These are phyloP conservation scores for Fusarium paranaense DNA, from an alignment of 2,329 filamentous ascomycete species.

Conservation along the genomic window DNA sequence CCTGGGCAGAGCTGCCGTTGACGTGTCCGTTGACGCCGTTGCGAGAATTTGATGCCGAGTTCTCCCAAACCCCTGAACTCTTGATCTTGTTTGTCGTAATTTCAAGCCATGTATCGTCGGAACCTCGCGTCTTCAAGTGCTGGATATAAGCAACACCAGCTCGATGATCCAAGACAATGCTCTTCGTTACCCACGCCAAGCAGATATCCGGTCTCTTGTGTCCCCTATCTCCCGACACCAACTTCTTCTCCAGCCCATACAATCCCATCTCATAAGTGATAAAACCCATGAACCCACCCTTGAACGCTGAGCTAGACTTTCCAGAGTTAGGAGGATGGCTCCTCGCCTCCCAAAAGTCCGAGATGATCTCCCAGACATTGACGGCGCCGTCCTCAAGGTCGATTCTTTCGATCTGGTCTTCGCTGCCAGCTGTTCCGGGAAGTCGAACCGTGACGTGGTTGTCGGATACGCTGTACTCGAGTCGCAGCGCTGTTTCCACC, in stretches of 20 bases:
- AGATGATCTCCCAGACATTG: slow-evolving; percentile 64
- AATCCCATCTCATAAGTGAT: slow-evolving; percentile 87
- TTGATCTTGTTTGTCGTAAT: slow-evolving; percentile 45
- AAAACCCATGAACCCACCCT: slow-evolving; percentile 87
- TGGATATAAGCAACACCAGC: slow-evolving; percentile 74
- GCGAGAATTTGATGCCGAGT: slow-evolving; percentile 10
- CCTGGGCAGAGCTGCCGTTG: slow-evolving; percentile 22
- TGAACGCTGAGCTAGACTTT: slow-evolving; percentile 66
- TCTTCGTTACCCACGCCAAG: slow-evolving; percentile 81
- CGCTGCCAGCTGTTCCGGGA: slow-evolving; percentile 21
- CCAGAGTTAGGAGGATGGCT: slow-evolving; percentile 36
- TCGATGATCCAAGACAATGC: slow-evolving; percentile 81
- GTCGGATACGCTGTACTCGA: slow-evolving; percentile 69
- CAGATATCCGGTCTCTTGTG: slow-evolving; percentile 75
- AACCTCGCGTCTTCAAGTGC: slow-evolving; percentile 41
- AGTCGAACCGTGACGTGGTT: slow-evolving; percentile 48
- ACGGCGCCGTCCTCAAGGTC: slow-evolving; percentile 43
- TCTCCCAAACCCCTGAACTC: slow-evolving; percentile 49
- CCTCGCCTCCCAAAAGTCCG: slow-evolving; percentile 55
- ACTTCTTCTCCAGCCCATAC: slow-evolving; percentile 46
- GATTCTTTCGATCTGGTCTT: slow-evolving; percentile 25
- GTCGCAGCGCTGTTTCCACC: slow-evolving; percentile 64
- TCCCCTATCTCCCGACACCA: slow-evolving; percentile 42
- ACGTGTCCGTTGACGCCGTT: slow-evolving; percentile 15
- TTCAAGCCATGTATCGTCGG: slow-evolving; percentile 50